phyloP scores from a whole-genome alignment of 176 grass and related monocot species.

The Luzula sylvatica region DNA sequence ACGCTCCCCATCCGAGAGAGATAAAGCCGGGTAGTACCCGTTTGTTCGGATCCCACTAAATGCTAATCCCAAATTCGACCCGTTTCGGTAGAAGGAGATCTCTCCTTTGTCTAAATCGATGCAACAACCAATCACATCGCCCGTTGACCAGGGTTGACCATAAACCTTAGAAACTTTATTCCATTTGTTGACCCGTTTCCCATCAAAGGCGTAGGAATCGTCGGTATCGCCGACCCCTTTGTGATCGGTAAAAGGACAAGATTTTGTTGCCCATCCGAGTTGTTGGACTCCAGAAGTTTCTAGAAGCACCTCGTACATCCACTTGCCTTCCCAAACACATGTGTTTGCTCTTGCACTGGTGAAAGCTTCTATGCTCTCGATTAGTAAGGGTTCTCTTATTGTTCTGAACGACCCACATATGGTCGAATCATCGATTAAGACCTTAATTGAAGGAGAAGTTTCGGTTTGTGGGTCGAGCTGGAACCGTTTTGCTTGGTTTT shows the following conservation, averaged over 20 bases:
- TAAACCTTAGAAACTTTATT: slow-evolving; percentile 57
- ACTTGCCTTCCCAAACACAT: slow-evolving; percentile 59
- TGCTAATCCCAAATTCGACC: slow-evolving; percentile 57
- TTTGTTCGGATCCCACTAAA: slow-evolving; percentile 37
- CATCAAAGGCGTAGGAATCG: slow-evolving; percentile 81
- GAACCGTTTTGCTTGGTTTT: slow-evolving; percentile 42
- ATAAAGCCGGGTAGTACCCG: slow-evolving; percentile 75
- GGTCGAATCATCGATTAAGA: slow-evolving; percentile 47
- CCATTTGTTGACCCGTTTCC: slow-evolving; percentile 66
- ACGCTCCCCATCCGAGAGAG: slow-evolving; percentile 70
- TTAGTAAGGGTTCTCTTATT: slow-evolving; percentile 42
- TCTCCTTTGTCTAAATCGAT: slow-evolving; percentile 53
- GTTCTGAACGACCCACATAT: slow-evolving; percentile 60
- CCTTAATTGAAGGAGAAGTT: slow-evolving; percentile 16
- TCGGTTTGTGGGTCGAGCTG: slow-evolving; percentile 17
- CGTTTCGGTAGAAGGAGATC: slow-evolving; percentile 69
- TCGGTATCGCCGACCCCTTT: slow-evolving; percentile 78
- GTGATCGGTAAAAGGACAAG: slow-evolving; percentile 56
- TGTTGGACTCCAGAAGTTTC: slow-evolving; percentile 84
- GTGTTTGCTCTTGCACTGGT: slow-evolving; percentile 59
- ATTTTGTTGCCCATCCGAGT: slow-evolving; percentile 61
- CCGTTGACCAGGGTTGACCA: slow-evolving; percentile 60
- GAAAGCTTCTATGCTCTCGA: slow-evolving; percentile 60
- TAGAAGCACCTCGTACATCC: slow-evolving; percentile 79
- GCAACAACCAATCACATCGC: slow-evolving; percentile 82